These are phyloP conservation scores for Pyrenochaeta sp. DNA, from an alignment of 2,329 filamentous ascomycete species.

Conservation along the genomic window DNA sequence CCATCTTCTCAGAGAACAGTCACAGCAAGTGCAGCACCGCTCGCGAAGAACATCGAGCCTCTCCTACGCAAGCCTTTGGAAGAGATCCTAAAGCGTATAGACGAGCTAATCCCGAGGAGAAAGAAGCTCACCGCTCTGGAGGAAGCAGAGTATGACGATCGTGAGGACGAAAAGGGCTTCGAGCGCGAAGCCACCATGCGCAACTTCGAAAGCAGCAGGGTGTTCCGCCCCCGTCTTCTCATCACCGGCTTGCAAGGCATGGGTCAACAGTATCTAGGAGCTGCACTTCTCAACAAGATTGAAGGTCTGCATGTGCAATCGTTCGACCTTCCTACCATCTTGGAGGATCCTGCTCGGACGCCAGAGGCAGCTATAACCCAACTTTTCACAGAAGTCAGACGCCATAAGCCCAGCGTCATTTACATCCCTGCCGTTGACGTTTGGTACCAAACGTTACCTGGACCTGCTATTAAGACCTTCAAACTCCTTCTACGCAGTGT, in stretches of 20 bases:
- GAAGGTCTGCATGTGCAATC: conserved; percentile 95
- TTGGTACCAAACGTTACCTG: conserved; percentile 79
- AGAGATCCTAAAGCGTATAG: conserved; percentile 73
- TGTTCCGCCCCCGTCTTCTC: conserved; percentile 88
- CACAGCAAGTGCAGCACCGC: conserved; percentile 80
- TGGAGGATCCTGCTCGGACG: conserved; percentile 82
- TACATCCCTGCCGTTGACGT: conserved; percentile 90
- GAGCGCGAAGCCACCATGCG: conserved; percentile 78
- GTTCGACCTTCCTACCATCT: conserved; percentile 87
- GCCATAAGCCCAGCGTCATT: conserved; percentile 94
- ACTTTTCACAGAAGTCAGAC: conserved; percentile 89
- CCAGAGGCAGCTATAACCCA: conserved; percentile 89
- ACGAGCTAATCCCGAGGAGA: conserved; percentile 81
- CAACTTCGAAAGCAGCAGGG: conserved; percentile 80
- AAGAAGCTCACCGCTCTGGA: conserved; percentile 90
- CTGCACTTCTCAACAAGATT: conserved; percentile 86
- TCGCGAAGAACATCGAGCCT: conserved; percentile 82
- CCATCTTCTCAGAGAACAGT: conserved; percentile 93
- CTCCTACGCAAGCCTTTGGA: conserved; percentile 77
- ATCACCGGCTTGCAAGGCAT: conserved; percentile 85
- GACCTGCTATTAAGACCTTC: conserved; percentile 78
- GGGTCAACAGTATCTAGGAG: conserved; percentile 90
- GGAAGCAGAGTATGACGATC: conserved; percentile 91
- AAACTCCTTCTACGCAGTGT: conserved; percentile 81
- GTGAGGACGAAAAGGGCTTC: conserved; percentile 84